A percentile compares a stretch with the other conserved stretches of the same genome.
Evolutionary conservation across 352 stramenopile genomes (phyloP).

Genomic region (Globisporangium heterothallicum): DNA sequence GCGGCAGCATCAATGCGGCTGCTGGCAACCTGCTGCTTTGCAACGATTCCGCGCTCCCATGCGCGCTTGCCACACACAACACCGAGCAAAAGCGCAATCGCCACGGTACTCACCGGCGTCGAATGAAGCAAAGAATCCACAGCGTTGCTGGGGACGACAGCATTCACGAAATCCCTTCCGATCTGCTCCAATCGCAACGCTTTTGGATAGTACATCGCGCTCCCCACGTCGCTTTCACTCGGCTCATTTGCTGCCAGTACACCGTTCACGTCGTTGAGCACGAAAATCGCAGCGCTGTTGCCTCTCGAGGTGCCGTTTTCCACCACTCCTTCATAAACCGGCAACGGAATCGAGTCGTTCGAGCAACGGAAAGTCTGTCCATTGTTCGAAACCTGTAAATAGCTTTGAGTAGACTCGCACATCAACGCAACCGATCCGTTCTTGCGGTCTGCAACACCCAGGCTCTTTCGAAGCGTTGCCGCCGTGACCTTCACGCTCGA

Average conservation of each 20-base stretch:
- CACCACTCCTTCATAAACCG: conserved; percentile 24
- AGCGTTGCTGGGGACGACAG: conserved; percentile 19
- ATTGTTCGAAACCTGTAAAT: conserved; percentile 28
- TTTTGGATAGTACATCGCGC: conserved; percentile 22
- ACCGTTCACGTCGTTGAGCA: conserved; percentile 23
- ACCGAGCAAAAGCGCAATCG: conserved; percentile 16
- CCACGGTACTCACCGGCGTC: conserved; percentile 13
- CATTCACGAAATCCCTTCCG: conserved; percentile 6
- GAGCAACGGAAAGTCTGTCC: conserved; percentile 31
- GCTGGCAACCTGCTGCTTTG: conserved; percentile 12
- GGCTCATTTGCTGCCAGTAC: conserved; percentile 11
- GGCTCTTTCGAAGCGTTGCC: conserved; percentile 10
- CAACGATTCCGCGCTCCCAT: conserved; percentile 16
- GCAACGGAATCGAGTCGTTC: conserved; percentile 34
- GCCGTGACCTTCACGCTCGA: conserved; percentile 3
- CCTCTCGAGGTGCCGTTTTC: conserved; percentile 16
- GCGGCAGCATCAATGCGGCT: conserved; percentile 3
- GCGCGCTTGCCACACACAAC: conserved; percentile 20
- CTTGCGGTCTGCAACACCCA: conserved; percentile 12
- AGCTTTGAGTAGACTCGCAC: conserved; percentile 24
- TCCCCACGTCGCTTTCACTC: not conserved
- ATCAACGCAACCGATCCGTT: conserved; percentile 33
- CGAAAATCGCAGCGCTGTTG: conserved; percentile 26
- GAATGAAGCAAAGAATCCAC: conserved; percentile 16
- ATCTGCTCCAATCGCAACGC: not conserved